Evolutionary conservation across 805 yeast genomes (phyloP), one percentile per base, ranked within the genome.

Genomic region (Lipomyces japonicus): DNA sequence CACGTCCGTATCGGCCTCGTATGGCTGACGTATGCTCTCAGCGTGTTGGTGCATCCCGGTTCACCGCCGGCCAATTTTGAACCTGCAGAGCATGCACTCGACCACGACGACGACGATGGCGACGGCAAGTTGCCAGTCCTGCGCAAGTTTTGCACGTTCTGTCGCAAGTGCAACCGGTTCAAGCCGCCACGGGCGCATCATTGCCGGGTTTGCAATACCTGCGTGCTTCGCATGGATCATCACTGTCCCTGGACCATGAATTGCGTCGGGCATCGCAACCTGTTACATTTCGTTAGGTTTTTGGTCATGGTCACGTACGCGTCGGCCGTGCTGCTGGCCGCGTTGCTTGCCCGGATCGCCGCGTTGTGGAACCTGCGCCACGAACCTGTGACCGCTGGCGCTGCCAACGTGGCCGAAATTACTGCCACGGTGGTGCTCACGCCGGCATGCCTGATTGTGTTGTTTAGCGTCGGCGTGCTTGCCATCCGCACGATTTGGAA

Each of bases 231-330:
- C 63, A 90, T 89, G 96, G 97, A 89, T 65, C 97, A 89, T 65
- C 96, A 89, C 68, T 82, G 84, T 64, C 96, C 96, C 0, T 90
- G 96, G 96, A 87, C 95, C 0, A 77, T 79, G 66, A 90, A 86
- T 63, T 90, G 96, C 63, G 91, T 90, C 19, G 97, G 97, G 0
- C 80, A 79, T 63, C 65, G 67, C 0, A 90, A 90, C 63, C 72
- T 79, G 65, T 87, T 95, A 0, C 90, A 86, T 64, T 90, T 90
- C 64, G 61, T 85, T 55, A 71, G 96, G 47, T 90, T 90, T 63
- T 62, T 90, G 31, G 60, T 74, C 9, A 82, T 89, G 85, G 82
- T 86, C 10, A 51, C 55, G 5, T 57, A 61, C 36, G 57, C 67
- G 2, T 32, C 58, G 6, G 52, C 46, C 0, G 73, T 69, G 55